phyloP scores from a whole-genome alignment of 1,284 basidiomycete species.

The Cryptococcus neoformans region DNA sequence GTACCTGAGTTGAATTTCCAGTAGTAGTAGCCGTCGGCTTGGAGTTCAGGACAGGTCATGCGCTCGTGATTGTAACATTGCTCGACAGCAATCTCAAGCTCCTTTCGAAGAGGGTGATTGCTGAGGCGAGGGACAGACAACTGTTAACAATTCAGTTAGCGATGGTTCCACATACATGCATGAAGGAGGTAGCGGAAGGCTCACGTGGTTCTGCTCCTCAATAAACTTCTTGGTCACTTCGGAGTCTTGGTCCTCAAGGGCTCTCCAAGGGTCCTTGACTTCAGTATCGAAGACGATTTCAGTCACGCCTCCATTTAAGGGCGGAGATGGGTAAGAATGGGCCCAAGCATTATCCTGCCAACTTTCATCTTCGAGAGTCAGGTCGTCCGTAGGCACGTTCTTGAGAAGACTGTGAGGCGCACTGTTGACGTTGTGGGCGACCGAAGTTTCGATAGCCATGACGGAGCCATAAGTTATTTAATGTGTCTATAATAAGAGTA shows the following conservation, averaged over 20 bases:
- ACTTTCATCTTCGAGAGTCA: too few species aligned
- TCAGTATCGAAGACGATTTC: conserved; percentile 7
- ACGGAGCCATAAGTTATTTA: too few species aligned
- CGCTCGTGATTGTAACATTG: conserved; percentile 11
- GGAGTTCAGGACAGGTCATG: conserved; percentile 11
- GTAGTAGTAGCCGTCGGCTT: conserved; percentile 18
- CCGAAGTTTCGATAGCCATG: too few species aligned
- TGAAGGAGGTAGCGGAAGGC: too few species aligned
- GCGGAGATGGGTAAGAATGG: conserved; percentile 7
- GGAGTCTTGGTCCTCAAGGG: conserved; percentile 12
- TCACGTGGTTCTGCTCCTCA: conserved; percentile 11
- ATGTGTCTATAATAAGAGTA: too few species aligned
- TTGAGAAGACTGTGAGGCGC: too few species aligned
- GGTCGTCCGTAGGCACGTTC: too few species aligned
- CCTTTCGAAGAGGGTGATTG: conserved; percentile 7
- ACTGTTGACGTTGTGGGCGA: too few species aligned
- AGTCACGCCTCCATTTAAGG: conserved; percentile 8
- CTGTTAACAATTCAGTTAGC: not conserved
- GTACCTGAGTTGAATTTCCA: conserved; percentile 18
- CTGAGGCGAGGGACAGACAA: conserved; percentile 12
- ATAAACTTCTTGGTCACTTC: conserved; percentile 9
- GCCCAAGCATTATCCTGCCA: too few species aligned
- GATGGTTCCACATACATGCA: not conserved
- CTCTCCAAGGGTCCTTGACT: conserved; percentile 14
- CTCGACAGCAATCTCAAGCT: conserved; percentile 15